Percentiles rank a stretch among this genome's conserved stretches.
Evolutionary conservation across 2,329 filamentous ascomycete species (phyloP).

Genomic region (Gaeumannomyces sp.): DNA sequence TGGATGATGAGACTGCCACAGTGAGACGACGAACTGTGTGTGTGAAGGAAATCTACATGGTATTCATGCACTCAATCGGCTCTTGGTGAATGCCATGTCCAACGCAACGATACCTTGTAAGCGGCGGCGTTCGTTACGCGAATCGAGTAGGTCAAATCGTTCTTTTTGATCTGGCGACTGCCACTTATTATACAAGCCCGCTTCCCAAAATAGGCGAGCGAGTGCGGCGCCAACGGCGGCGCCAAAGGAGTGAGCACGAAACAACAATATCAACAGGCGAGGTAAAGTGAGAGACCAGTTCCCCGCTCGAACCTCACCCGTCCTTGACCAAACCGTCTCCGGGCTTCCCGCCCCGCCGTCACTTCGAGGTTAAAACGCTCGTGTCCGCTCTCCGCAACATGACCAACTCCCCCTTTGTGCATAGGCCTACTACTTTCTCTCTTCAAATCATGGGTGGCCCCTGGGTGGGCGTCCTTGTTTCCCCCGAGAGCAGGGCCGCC

Average conservation of each 20-base stretch:
- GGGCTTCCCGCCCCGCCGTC: not conserved
- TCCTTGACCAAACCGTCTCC: too few species aligned
- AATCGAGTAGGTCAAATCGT: not conserved
- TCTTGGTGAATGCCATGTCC: not conserved
- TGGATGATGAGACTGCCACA: too few species aligned
- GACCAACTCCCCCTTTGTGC: too few species aligned
- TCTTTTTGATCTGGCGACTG: not conserved
- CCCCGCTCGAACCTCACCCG: not conserved
- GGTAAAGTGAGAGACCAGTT: not conserved
- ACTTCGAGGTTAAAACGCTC: not conserved
- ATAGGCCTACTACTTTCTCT: too few species aligned
- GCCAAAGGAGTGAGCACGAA: conserved; percentile 1
- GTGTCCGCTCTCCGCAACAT: not conserved
- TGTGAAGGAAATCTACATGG: too few species aligned
- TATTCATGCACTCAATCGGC: too few species aligned
- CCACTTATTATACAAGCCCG: conserved; percentile 14
- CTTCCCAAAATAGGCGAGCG: not conserved
- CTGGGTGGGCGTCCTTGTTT: not conserved
- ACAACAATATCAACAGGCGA: conserved; percentile 12
- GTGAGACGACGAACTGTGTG: too few species aligned
- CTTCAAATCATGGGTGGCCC: not conserved
- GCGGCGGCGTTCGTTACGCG: not conserved
- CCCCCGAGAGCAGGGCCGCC: not conserved
- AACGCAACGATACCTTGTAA: not conserved
- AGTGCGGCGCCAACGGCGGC: not conserved